A percentile compares a stretch with the other conserved stretches of the same genome.
Evolutionary conservation across 1,284 basidiomycete genomes (phyloP).

Genomic region (Tylopilus orsonianus): DNA sequence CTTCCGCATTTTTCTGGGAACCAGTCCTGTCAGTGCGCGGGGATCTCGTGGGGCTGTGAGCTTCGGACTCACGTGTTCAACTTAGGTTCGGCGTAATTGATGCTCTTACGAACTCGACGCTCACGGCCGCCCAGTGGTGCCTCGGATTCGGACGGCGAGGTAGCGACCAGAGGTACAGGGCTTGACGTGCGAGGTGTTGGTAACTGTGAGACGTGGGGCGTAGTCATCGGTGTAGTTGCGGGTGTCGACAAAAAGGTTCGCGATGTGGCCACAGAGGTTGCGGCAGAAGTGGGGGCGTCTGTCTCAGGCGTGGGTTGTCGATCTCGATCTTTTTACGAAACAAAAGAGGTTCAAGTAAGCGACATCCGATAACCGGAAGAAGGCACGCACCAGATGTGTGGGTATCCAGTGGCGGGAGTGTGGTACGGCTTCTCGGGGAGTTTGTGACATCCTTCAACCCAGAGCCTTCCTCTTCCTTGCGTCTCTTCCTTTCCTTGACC

Average conservation of each 20-base stretch:
- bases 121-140: conserved; percentile 51
- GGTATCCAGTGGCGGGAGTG: conserved; percentile 40
- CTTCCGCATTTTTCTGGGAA: conserved; percentile 84
- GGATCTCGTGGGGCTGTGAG: conserved; percentile 3
- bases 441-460: conserved; percentile 67
- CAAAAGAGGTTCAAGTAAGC: conserved; percentile 9
- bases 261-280: conserved; percentile 38
- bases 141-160: conserved; percentile 39
- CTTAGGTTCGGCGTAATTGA: conserved; percentile 89
- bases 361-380: conserved; percentile 1
- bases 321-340: conserved; percentile 38
- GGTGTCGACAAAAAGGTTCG: conserved; percentile 44
- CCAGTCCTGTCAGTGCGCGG: conserved; percentile 12
- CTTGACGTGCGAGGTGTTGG: conserved; percentile 51
- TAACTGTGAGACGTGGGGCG: conserved; percentile 35
- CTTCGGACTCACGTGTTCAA: conserved; percentile 73
- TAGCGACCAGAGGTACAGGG: conserved; percentile 40
- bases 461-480: conserved; percentile 38
- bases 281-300: conserved; percentile 35
- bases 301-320: conserved; percentile 41
- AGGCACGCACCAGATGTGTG: conserved; percentile 34
- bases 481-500: conserved; percentile 42
- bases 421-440: conserved; percentile 41
- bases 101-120: conserved; percentile 71
- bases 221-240: conserved; percentile 40